Percentiles rank a stretch among this genome's conserved stretches.
These are phyloP conservation scores for Solanum chaucha DNA, from an alignment of 257 asterid species.

Conservation along the genomic window DNA sequence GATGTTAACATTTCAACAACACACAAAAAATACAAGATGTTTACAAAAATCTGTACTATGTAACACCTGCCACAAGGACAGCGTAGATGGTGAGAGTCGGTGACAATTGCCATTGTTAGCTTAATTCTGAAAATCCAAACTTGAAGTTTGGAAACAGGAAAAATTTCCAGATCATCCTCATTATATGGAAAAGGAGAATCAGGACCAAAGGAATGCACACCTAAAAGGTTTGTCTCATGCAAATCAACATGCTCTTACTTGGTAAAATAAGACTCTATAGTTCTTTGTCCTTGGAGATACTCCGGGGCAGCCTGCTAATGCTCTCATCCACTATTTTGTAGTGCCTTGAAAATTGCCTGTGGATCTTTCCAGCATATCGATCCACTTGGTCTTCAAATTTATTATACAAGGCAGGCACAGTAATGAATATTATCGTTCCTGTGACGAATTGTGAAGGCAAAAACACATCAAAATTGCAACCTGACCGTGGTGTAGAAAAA, in stretches of 20 bases:
- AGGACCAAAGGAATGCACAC: not conserved
- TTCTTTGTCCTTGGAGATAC: slow-evolving; percentile 49
- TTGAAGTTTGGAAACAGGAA: not conserved
- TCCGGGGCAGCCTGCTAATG: slow-evolving; percentile 57
- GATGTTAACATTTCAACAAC: not conserved
- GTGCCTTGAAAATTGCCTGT: slow-evolving; percentile 57
- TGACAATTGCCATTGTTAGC: not conserved
- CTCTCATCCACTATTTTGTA: slow-evolving; percentile 77
- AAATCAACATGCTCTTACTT: not conserved
- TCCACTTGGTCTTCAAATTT: slow-evolving; percentile 63
- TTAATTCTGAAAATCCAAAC: not conserved
- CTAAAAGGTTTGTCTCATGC: not conserved
- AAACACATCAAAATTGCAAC: not conserved
- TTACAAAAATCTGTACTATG: not conserved
- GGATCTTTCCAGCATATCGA: slow-evolving; percentile 53
- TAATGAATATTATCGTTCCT: slow-evolving; percentile 61
- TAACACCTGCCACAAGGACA: not conserved
- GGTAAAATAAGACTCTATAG: slow-evolving; percentile 15
- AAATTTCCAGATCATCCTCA: not conserved
- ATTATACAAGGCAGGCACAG: slow-evolving; percentile 65
- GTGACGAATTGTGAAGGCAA: slow-evolving; percentile 11
- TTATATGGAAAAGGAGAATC: not conserved
- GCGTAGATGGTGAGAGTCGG: not conserved
- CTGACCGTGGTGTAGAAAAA: not conserved
- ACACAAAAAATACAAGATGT: not conserved